Evolutionary conservation across 169 alveolate genomes (phyloP).

Genomic region (Babesia bovis): DNA sequence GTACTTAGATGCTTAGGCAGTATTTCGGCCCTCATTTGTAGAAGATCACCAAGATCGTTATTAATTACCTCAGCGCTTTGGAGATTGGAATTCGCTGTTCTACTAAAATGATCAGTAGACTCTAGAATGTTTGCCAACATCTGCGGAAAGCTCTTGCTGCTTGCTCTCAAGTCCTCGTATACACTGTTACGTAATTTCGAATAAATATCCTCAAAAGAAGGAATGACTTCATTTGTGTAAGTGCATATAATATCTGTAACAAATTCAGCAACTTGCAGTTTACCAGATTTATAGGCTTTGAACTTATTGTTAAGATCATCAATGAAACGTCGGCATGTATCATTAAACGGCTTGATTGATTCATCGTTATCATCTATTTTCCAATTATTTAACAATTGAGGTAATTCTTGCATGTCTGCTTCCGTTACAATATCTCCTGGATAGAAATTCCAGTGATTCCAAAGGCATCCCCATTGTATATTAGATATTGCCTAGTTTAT

Average conservation of each 20-base stretch:
- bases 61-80: not conserved
- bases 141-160: slow-evolving; percentile 20
- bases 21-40: slow-evolving; percentile 17
- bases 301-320: not conserved
- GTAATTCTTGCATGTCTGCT: slow-evolving; percentile 4
- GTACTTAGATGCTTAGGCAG: slow-evolving; percentile 18
- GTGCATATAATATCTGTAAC: not conserved
- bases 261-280: not conserved
- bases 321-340: slow-evolving; percentile 1
- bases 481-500: slow-evolving; percentile 21
- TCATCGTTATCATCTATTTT: not conserved
- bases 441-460: slow-evolving; percentile 61
- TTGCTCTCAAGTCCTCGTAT: slow-evolving; percentile 15
- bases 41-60: not conserved
- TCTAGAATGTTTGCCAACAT: not conserved
- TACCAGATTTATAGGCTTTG: not conserved
- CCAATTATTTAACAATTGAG: not conserved
- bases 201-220: not conserved
- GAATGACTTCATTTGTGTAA: slow-evolving; percentile 11
- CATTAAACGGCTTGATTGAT: not conserved
- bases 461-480: slow-evolving; percentile 51
- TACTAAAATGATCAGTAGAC: not conserved
- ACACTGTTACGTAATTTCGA: slow-evolving; percentile 3
- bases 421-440: slow-evolving; percentile 40
- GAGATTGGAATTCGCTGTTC: not conserved